phyloP scores from a whole-genome alignment of 768 basidiomycete species.

The Tulasnella sp. region DNA sequence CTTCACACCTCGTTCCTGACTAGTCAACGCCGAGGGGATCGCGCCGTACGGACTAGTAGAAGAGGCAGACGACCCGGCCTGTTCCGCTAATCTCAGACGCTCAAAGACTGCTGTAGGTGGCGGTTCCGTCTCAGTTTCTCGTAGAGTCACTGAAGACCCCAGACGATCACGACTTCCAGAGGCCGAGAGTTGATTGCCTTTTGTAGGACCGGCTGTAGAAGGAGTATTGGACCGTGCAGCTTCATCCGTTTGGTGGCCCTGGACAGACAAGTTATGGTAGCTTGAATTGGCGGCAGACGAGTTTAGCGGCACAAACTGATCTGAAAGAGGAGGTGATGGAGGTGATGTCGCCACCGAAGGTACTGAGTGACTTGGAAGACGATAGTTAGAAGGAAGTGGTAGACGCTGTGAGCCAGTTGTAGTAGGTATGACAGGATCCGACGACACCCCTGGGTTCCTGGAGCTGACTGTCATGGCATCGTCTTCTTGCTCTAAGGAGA shows the following conservation, averaged over 20 bases:
- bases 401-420: conserved; percentile 1
- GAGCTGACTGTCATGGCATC: conserved; percentile 71
- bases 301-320: background rate
- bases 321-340: conserved; percentile 13
- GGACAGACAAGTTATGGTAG: too few relatives aligned
- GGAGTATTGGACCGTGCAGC: too few relatives aligned
- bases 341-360: conserved; percentile 13
- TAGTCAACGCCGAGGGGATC: conserved; percentile 24
- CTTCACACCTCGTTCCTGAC: conserved; percentile 56
- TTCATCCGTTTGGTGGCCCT: too few relatives aligned
- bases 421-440: conserved; percentile 7
- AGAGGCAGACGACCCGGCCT: conserved; percentile 30
- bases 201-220: too few relatives aligned
- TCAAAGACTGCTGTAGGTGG: conserved; percentile 32
- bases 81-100: conserved; percentile 43
- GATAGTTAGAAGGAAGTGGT: conserved; percentile 15
- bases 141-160: background rate
- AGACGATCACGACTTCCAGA: too few relatives aligned
- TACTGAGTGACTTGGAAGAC: conserved; percentile 11
- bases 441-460: conserved; percentile 30
- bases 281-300: background rate
- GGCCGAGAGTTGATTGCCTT: too few relatives aligned
- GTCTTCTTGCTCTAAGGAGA: conserved; percentile 43
- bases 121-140: background rate
- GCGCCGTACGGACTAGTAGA: background rate